These are phyloP conservation scores for Aegilops sharonensis DNA, from an alignment of 176 grass and related monocot species.

Conservation along the genomic window DNA sequence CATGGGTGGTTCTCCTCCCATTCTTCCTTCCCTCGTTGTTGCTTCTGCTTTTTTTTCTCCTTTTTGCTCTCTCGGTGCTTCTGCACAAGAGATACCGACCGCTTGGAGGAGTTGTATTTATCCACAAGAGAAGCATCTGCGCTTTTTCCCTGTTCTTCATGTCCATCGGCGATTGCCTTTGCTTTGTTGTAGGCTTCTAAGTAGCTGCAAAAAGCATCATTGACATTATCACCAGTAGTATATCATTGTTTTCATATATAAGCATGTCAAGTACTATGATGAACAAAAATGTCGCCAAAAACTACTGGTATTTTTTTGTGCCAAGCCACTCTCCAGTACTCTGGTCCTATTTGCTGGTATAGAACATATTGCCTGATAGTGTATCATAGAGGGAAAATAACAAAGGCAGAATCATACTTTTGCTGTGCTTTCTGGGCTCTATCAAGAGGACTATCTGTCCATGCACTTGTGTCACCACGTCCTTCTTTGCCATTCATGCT, in stretches of 20 bases:
- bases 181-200: slow-evolving; percentile 91
- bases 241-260: background rate
- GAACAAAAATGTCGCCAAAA: slow-evolving; percentile 4
- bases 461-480: slow-evolving; percentile 76
- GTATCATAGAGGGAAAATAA: background rate
- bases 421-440: slow-evolving; percentile 88
- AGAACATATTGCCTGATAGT: background rate
- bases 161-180: slow-evolving; percentile 70
- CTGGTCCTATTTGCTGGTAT: background rate
- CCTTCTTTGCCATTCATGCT: slow-evolving; percentile 83
- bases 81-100: slow-evolving; percentile 66
- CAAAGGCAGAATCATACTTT: slow-evolving; percentile 43
- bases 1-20: slow-evolving; percentile 91
- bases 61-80: slow-evolving; percentile 75
- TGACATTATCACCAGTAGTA: slow-evolving; percentile 12
- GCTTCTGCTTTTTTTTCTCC: slow-evolving; percentile 67
- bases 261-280: background rate
- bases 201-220: slow-evolving; percentile 54
- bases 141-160: slow-evolving; percentile 43
- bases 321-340: background rate
- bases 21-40: slow-evolving; percentile 56
- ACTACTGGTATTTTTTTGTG: background rate
- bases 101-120: slow-evolving; percentile 74
- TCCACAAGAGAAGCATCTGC: slow-evolving; percentile 71
- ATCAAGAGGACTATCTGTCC: slow-evolving; percentile 89